Base-by-base conservation (phyloP, 352 stramenopile genomes). In the Globisporangium megalacanthum region DNA sequence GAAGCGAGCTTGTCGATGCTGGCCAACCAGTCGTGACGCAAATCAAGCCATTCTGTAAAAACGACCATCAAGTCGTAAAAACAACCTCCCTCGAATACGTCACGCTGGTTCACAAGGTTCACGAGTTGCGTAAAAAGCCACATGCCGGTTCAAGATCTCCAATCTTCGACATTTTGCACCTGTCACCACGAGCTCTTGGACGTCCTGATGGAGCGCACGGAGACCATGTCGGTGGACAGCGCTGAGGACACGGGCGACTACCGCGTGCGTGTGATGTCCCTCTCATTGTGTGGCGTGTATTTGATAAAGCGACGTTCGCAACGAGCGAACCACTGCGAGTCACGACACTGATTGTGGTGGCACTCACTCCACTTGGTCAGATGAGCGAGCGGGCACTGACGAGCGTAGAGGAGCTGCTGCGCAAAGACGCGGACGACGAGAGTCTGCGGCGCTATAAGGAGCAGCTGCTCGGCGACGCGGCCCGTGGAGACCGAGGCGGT, bases 391-490 rank as follows among this genome's bases (percentile, higher is more conserved):
- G 70, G 8, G 81, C 83, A 2, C 65, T 88, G 22, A 63, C 57
- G 44, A 80, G 69, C 15, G 83, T 96, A 37, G 73, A 89, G 11
- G 86, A 89, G 22, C 60, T 96, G 36, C 53, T 96, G 61, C 63
- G 67, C 0, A 82, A 86, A 51, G 87, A 96, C 52, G 74, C 82
- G 15, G 81, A 91, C 15, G 87, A 96, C 58, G 83, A 94, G 58
- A 93, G 79, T 56, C 60, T 96, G 19, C 67, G 72, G 19, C 77
- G 83, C 52, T 96, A 96, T 71, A 96, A 96, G 51, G 85, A 91
- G 66, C 75, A 82, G 25, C 68, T 96, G 14, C 66, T 96, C 1
- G 86, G 87, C 0, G 69, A 82, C 7, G 87, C 86, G 37, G 83
- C 81, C 20, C 72, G 86, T 49, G 87, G 87, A 39, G 87, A 96